Conservation (phyloP, 2,329 filamentous ascomycete genomes). For the Fusarium tuaranense region DNA sequence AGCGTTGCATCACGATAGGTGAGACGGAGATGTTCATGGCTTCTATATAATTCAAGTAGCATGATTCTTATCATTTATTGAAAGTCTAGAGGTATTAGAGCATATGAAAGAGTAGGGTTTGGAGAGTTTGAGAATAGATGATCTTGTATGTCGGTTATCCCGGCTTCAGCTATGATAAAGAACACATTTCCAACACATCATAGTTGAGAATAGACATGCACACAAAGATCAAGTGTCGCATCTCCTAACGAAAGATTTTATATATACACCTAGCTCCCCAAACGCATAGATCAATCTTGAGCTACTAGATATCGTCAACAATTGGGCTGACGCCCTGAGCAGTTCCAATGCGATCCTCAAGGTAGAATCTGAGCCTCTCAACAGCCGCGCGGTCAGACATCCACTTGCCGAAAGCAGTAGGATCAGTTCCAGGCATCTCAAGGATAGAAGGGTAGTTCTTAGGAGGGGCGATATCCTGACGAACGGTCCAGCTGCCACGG, state of each 20-base stretch:
- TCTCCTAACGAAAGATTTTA: neutral
- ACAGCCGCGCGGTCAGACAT: slow-evolving; percentile 13
- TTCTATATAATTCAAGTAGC: neutral
- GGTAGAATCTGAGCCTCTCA: slow-evolving; percentile 26
- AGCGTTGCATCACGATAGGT: neutral
- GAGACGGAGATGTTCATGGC: neutral
- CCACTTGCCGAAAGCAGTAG: slow-evolving; percentile 11
- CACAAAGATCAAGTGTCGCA: neutral
- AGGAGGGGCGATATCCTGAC: slow-evolving; percentile 5
- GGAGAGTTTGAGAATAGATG: neutral
- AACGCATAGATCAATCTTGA: neutral
- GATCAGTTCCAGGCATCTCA: slow-evolving; percentile 22
- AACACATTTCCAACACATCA: no score
- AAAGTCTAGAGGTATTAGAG: neutral
- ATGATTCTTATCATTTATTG: neutral
- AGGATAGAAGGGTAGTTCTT: slow-evolving; percentile 3
- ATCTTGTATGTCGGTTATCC: no score
- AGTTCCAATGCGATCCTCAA: slow-evolving; percentile 21
- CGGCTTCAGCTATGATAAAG: no score
- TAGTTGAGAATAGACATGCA: neutral
- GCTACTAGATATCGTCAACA: neutral
- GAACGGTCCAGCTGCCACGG: slow-evolving; percentile 17
- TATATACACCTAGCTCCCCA: neutral
- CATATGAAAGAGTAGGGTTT: no score
- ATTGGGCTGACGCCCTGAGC: slow-evolving; percentile 10